Evolutionary conservation across 169 alveolate genomes (phyloP).

Genomic region (Plasmodium fragile): DNA sequence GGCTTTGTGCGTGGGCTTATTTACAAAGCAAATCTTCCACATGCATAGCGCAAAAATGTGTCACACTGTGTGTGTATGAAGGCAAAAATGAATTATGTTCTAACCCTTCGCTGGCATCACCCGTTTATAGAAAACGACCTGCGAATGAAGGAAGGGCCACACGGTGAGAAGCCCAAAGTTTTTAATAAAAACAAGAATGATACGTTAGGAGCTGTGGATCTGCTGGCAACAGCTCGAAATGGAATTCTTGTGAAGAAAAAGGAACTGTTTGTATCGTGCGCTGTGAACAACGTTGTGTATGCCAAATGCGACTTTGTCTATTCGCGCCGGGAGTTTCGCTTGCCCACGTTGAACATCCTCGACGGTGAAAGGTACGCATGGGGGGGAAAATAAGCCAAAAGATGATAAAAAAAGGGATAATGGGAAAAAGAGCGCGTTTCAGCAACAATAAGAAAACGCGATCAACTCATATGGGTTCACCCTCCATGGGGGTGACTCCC

Average conservation of each 20-base stretch:
- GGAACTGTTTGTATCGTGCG: slow-evolving; percentile 47
- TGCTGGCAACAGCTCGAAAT: slow-evolving; percentile 67
- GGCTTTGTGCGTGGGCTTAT: too few relatives aligned
- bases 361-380: slow-evolving; percentile 63
- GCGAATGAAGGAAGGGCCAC: slow-evolving; percentile 10
- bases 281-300: slow-evolving; percentile 63
- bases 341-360: slow-evolving; percentile 65
- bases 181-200: slow-evolving; percentile 75
- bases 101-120: neutral
- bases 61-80: neutral
- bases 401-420: neutral
- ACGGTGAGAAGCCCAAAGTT: slow-evolving; percentile 59
- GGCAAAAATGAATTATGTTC: neutral
- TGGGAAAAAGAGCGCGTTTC: neutral
- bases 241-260: slow-evolving; percentile 61
- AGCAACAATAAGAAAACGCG: neutral
- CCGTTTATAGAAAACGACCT: slow-evolving; percentile 41
- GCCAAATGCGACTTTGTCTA: slow-evolving; percentile 36
- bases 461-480: neutral
- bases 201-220: slow-evolving; percentile 62
- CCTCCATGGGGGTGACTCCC: neutral
- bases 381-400: neutral
- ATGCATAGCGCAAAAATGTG: neutral
- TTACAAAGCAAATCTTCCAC: neutral
- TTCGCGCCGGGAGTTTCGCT: neutral